Base-by-base conservation (phyloP, 768 basidiomycete species). In the Leccinum incarnatum region DNA sequence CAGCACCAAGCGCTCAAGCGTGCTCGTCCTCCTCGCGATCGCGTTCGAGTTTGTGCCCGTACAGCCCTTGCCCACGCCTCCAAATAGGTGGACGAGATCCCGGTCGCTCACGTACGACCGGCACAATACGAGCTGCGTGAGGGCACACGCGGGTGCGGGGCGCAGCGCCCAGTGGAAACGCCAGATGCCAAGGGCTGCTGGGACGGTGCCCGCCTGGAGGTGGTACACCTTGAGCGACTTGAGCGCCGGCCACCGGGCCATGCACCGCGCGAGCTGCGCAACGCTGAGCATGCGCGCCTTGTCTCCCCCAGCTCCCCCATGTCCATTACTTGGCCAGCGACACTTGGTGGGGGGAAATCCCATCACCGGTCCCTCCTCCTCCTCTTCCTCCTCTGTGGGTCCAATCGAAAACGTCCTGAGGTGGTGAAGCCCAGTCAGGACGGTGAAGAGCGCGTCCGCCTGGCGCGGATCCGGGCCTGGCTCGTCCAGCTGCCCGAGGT, bases 1-100 rank as follows among this genome's bases (percentile, higher is more conserved):
- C 1, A 68, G 40, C 42, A 53, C 57, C 8, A 69, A 67, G 4
- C 53, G 56, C 49, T 68, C 67, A 51, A 68, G 67, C 48, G 64
- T 53, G 1, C 8, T 45, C 1, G 55, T 55, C 1, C 15, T 34
- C 34, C 9, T 37, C 7, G 36, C 3, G 67, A 59, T 37, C 17
- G 7, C 7, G 1, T 17, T 17, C 17, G 36, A 37, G 15, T 15
- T 17, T 37, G 37, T 40, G 37, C 37, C 15, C 37, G 17, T 40
- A n/a, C 15, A n/a, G 17, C 37, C 37, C 3, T 40, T 40, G 37
- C 37, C 37, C 37, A n/a, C 17, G 17, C 37, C 37, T 17, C 37
- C 37, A 11, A 63, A 64, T 0, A 68, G 55, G 29, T 63, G 51
- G 15, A 17, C 34, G 46, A 68, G 67, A 50, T 68, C 67, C 48